phyloP scores from a whole-genome alignment of 1,284 basidiomycete species.

The Uromyces viciae-fabae region DNA sequence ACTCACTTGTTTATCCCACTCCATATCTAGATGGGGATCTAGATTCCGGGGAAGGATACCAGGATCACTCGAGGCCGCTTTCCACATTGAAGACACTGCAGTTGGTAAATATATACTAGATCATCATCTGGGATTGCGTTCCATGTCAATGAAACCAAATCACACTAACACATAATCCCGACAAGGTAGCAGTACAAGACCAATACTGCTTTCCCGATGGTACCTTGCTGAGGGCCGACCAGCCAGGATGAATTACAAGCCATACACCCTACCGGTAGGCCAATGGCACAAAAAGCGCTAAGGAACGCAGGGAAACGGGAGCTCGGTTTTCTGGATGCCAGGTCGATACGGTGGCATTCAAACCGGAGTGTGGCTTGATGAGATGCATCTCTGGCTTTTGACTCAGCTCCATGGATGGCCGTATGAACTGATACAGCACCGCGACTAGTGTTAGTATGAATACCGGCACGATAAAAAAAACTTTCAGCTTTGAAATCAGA shows the following conservation, averaged over 20 bases:
- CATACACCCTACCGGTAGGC: conserved; percentile 8
- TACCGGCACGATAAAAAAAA: no score
- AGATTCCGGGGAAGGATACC: conserved; percentile 22
- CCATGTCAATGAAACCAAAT: neutral
- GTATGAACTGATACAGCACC: no score
- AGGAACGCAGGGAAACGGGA: neutral
- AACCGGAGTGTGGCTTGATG: no score
- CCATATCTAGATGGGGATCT: neutral
- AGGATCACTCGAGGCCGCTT: conserved; percentile 14
- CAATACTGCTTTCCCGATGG: neutral
- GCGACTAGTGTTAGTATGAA: no score
- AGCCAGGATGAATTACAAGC: conserved; percentile 13
- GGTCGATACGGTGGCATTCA: no score
- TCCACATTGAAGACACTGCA: conserved; percentile 37
- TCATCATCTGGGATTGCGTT: neutral
- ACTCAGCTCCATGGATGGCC: no score
- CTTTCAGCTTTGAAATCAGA: no score
- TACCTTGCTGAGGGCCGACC: neutral
- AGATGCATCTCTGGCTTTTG: no score
- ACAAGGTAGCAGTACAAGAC: conserved; percentile 19
- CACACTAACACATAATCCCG: conserved; percentile 16
- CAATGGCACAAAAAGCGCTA: neutral
- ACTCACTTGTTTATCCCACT: neutral
- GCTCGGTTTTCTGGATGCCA: neutral
- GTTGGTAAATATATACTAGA: neutral